Evolutionary conservation across 306 rosid species (phyloP).

Genomic region (Prunus salicina): DNA sequence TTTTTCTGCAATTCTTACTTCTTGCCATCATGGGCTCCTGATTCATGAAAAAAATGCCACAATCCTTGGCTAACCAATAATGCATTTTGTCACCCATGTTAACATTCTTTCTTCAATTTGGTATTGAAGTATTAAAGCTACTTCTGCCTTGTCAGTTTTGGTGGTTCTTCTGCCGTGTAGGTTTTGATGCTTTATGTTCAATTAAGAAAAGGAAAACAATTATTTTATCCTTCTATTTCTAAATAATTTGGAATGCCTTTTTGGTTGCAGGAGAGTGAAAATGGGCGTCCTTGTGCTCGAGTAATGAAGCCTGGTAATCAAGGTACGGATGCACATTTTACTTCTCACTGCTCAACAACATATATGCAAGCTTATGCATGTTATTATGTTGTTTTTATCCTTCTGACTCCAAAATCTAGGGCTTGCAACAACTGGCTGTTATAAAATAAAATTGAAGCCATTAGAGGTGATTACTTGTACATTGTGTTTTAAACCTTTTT

Average conservation of each 20-base stretch:
- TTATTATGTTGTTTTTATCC: background rate
- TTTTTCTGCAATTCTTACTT: background rate
- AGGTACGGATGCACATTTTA: slow-evolving; percentile 33
- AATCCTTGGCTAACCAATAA: background rate
- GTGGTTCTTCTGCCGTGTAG: background rate
- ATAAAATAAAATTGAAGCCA: slow-evolving; percentile 2
- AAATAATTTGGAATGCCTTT: slow-evolving; percentile 27
- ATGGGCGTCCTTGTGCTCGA: slow-evolving; percentile 41
- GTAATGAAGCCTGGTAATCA: slow-evolving; percentile 43
- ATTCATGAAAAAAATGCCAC: background rate
- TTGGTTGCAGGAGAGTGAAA: slow-evolving; percentile 44
- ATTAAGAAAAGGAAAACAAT: background rate
- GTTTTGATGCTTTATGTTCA: background rate
- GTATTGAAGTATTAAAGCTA: background rate
- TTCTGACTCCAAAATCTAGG: background rate
- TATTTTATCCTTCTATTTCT: slow-evolving; percentile 8
- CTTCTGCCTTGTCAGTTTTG: background rate
- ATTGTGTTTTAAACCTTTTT: background rate
- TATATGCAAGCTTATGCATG: background rate
- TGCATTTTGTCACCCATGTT: background rate
- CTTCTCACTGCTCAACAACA: background rate
- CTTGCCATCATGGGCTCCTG: background rate
- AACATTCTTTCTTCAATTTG: background rate
- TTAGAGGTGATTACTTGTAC: background rate
- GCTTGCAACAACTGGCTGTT: background rate